Evolutionary conservation across 768 basidiomycete species (phyloP), one percentile per base, ranked within the genome.

Genomic region (Saitozyma podzolica): DNA sequence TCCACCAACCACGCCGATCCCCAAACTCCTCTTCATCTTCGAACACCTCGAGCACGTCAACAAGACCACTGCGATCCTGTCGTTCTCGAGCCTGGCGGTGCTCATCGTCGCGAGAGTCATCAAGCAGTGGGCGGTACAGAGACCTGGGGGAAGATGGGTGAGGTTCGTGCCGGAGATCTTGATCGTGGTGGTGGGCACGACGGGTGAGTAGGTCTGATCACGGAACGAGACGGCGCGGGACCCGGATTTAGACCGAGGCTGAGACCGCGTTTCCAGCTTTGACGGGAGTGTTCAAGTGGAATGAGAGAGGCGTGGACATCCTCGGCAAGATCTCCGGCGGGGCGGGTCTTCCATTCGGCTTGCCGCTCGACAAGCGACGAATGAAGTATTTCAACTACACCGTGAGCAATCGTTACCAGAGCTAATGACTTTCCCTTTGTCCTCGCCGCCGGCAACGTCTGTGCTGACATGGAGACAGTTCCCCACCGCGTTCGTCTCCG

Each of bases 81-180:
- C 89, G 73, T 87, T 91, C 66, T 83, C 85, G 13, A 86, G 88
- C 1, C 81, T 98, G 5, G 78, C 82, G 9, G 80, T 85, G 16
- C 83, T 99, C 40, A 82, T 98, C 41, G 70, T 83, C 7, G 75
- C 89, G 5, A 82, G 90, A 20, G 49, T 79, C 0, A n/a, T 67
- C 53, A 83, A 83, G 64, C 65, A 69, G 9, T 53, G 58, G 49
- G 73, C 82, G 52, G 72, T 87, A 71, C 89, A 89, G 72, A 80
- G 81, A 37, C 78, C 75, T n/a, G 68, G 74, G 47, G 68, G 67
- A 84, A 85, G 87, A 82, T 80, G 78, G 82, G 86, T 95, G 51
- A 87, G 88, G 68, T 88, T 88, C 14, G 70, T 98, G 8, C 95
- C 94, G 0, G 94, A 98, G 78, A 92, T 99, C 13, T 83, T 99